Percentiles rank a stretch among this genome's conserved stretches.
These are phyloP conservation scores for Mucor lusitanicus DNA, from an alignment of 371 early-diverging fungal genomes.

Conservation along the genomic window DNA sequence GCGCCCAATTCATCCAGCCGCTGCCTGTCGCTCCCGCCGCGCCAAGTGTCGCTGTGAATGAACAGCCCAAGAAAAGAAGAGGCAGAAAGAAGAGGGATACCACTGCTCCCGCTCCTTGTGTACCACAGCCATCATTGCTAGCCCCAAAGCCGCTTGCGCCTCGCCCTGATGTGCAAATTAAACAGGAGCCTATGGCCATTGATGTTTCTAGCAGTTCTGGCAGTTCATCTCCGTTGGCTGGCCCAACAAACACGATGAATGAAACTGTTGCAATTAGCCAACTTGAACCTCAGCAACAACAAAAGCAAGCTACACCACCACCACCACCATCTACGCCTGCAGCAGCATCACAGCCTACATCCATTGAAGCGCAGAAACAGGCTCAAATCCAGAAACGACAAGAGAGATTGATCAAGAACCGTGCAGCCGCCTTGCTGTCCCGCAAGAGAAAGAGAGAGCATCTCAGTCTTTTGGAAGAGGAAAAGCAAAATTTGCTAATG, in stretches of 20 bases:
- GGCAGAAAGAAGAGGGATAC: slow-evolving; percentile 47
- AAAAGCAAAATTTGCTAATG: slow-evolving; percentile 57
- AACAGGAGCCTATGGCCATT: slow-evolving; percentile 5
- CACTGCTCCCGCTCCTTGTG: background rate
- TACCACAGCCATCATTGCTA: slow-evolving; percentile 14
- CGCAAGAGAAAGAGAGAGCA: slow-evolving; percentile 91
- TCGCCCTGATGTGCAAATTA: slow-evolving; percentile 6
- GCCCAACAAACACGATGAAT: slow-evolving; percentile 1
- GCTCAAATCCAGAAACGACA: slow-evolving; percentile 70
- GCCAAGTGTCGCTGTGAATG: background rate
- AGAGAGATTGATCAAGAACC: slow-evolving; percentile 87
- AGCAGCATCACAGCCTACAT: background rate
- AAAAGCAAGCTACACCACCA: background rate
- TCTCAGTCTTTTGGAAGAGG: slow-evolving; percentile 71
- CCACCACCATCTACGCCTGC: background rate
- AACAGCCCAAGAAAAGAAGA: slow-evolving; percentile 44
- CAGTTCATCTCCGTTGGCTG: slow-evolving; percentile 3
- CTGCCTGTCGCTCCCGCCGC: slow-evolving; percentile 13
- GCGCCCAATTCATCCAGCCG: slow-evolving; percentile 3
- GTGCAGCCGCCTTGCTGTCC: slow-evolving; percentile 87
- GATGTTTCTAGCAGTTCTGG: background rate
- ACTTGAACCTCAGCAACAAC: slow-evolving; percentile 5
- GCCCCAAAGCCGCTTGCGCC: slow-evolving; percentile 35
- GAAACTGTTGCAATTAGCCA: background rate
- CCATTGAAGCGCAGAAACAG: slow-evolving; percentile 29